phyloP scores from a whole-genome alignment of 768 basidiomycete genomes.

The Russula brevipes region DNA sequence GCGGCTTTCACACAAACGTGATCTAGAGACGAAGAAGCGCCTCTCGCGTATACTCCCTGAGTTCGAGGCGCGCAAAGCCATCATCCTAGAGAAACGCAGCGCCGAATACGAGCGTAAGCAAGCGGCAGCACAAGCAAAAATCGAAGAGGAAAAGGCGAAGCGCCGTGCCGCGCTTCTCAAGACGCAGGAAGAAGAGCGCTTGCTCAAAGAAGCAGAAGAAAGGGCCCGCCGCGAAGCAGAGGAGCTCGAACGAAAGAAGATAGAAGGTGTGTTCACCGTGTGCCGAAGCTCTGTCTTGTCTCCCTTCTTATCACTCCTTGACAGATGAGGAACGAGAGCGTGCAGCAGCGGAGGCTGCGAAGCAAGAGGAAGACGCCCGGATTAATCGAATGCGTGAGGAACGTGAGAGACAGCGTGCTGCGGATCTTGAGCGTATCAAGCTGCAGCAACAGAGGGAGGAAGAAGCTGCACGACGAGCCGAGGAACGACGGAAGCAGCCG shows the following conservation, averaged over 20 bases:
- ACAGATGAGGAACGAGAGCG: conserved; percentile 30
- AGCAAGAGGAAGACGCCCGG: conserved; percentile 61
- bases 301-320: not conserved
- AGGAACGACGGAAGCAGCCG: conserved; percentile 34
- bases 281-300: not conserved
- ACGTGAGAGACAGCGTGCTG: conserved; percentile 49
- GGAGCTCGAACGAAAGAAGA: conserved; percentile 41
- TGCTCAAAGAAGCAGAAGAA: conserved; percentile 39
- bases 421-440: conserved; percentile 50
- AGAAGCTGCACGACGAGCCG: conserved; percentile 41
- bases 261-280: conserved; percentile 44
- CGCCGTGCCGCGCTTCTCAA: conserved; percentile 52
- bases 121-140: conserved; percentile 57
- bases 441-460: conserved; percentile 60
- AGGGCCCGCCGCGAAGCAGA: conserved; percentile 32
- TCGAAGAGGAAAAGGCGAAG: conserved; percentile 81
- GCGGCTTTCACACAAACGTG: conserved; percentile 53
- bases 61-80: conserved; percentile 49
- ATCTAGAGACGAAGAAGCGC: conserved; percentile 69
- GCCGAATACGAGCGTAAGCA: conserved; percentile 61
- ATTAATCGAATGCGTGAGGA: conserved; percentile 45
- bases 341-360: conserved; percentile 36
- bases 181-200: conserved; percentile 53
- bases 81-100: conserved; percentile 50
- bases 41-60: conserved; percentile 70